A percentile compares a stretch with the other conserved stretches of the same genome.
phyloP scores from a whole-genome alignment of 2,329 filamentous ascomycete genomes.

The Alternaria hordeiaustralica region DNA sequence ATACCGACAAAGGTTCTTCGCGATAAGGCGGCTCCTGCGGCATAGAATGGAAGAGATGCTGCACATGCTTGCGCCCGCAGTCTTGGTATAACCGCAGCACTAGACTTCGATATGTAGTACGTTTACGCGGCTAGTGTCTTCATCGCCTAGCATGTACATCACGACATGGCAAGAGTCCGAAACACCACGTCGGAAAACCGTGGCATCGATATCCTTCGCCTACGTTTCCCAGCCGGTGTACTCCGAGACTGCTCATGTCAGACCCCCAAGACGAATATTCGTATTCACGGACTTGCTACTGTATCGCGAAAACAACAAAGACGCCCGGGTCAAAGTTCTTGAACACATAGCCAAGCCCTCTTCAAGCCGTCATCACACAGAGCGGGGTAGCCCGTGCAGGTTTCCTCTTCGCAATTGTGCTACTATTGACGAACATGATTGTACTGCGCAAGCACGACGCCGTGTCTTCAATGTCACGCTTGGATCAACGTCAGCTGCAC shows the following conservation, averaged over 20 bases:
- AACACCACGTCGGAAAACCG: constrained; percentile 2
- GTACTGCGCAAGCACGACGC: constrained; percentile 4
- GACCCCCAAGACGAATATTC: neutral
- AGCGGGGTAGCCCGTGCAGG: constrained; percentile 9
- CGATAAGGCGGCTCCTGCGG: neutral
- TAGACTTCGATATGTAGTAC: constrained; percentile 15
- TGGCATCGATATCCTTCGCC: neutral
- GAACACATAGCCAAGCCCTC: neutral
- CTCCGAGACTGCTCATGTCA: neutral
- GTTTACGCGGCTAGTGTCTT: constrained; percentile 7
- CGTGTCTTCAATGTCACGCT: constrained; percentile 11
- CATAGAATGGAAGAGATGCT: constrained; percentile 16
- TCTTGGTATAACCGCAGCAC: constrained; percentile 3
- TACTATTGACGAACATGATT: constrained; percentile 13
- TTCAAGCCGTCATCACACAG: constrained; percentile 5
- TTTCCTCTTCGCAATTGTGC: constrained; percentile 9
- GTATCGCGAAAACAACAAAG: neutral
- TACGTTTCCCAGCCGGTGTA: neutral
- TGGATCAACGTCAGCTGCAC: constrained; percentile 19
- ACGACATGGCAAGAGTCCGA: constrained; percentile 12
- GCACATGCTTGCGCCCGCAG: neutral
- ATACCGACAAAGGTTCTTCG: neutral
- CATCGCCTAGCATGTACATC: constrained; percentile 21
- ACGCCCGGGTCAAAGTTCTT: neutral
- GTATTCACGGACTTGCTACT: neutral